Evolutionary conservation across 163 green algal genomes (phyloP), one percentile per base, ranked within the genome.

Genomic region (Scenedesmus sp.): DNA sequence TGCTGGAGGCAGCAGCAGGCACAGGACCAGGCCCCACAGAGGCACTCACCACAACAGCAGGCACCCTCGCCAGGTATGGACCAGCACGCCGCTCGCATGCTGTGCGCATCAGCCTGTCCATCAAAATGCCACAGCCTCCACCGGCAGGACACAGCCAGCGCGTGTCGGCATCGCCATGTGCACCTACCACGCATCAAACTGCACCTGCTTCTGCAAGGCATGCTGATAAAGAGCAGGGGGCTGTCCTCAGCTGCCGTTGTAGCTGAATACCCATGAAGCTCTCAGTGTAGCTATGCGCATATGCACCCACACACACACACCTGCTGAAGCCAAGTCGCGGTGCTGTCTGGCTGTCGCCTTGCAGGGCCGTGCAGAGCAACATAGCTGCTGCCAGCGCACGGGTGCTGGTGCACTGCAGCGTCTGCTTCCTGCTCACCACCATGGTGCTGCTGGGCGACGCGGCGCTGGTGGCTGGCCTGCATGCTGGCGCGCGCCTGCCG

Each of bases 351-450:
- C 9, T 76, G 30, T 24, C 24, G 18, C 42, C 6, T 35, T 30
- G 35, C 35, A 72, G 44, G 72, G 35, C 72, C 2, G 26, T 79
- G 33, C 85, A 90, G 44, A 49, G 72, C 46, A 76, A 78, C 70
- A 2, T 90, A 2, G 70, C 72, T 26, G 70, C 72, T 2, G 85
- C 85, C 22, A 85, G 59, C 68, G 40, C 56, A 10, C 43, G 85
- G 4, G 44, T 90, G 70, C 44, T 90, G 72, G 35, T 68, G 20
- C 78, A 85, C 46, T 90, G 85, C 78, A 43, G 85, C 33, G 22
- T 90, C 3, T 90, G 85, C 72, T 90, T 85, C 85, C 43, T 90
- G 70, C 43, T 90, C 3, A 85, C 72, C 15, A 84, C 72, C 30
- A 49, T 84, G n/a, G 85, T 90, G n/a, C 16, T 37, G 3, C 72